Percentiles rank a stretch among this genome's conserved stretches.
phyloP scores from a whole-genome alignment of 305 asterid species.

The Plantago coronopus region DNA sequence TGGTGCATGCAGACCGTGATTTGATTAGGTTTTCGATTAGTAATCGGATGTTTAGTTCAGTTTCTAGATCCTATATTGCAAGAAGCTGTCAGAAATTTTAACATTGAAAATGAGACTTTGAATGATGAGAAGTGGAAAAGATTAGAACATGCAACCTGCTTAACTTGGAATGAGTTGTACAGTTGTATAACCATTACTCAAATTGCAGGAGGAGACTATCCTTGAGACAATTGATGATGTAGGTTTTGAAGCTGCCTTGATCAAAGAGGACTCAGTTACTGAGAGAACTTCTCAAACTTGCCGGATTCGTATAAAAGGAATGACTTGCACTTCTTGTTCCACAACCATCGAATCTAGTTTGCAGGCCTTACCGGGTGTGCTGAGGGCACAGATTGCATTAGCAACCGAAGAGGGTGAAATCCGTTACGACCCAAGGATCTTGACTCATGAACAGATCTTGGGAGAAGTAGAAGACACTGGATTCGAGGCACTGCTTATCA shows the following conservation, averaged over 20 bases:
- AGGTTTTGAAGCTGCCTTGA: slow-evolving; percentile 54
- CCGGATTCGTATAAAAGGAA: slow-evolving; percentile 55
- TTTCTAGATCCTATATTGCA: no score
- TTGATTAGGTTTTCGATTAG: no score
- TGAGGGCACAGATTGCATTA: slow-evolving; percentile 63
- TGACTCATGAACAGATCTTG: slow-evolving; percentile 35
- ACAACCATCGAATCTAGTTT: slow-evolving; percentile 60
- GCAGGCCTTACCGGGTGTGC: slow-evolving; percentile 47
- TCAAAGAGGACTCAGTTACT: slow-evolving; percentile 34
- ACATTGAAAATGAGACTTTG: no score
- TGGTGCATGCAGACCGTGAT: no score
- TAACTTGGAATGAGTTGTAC: not conserved
- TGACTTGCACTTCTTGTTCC: slow-evolving; percentile 85
- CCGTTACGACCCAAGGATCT: slow-evolving; percentile 48
- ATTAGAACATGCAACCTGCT: not conserved
- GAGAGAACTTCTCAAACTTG: slow-evolving; percentile 48
- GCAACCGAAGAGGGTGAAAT: slow-evolving; percentile 80
- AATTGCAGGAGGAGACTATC: slow-evolving; percentile 59
- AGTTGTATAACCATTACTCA: not conserved
- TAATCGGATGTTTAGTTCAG: no score
- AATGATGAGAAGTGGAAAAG: not conserved
- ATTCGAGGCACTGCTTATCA: slow-evolving; percentile 51
- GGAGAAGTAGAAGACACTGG: slow-evolving; percentile 52
- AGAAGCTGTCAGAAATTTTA: no score
- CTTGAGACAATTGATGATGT: slow-evolving; percentile 75